Conservation (phyloP, 1,139 yeast species). For the Candida sp. region DNA sequence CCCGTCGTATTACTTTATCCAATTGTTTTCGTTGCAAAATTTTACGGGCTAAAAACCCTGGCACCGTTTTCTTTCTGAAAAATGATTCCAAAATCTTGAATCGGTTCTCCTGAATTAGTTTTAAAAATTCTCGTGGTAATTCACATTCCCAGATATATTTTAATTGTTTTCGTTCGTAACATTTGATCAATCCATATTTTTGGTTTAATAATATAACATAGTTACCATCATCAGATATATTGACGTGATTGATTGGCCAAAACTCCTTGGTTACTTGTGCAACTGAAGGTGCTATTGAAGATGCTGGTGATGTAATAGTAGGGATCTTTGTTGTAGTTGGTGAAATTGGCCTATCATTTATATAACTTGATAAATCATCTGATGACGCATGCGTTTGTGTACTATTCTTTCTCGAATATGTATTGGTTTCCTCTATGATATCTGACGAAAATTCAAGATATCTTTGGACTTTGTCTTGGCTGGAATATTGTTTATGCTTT, state of each 20-base stretch:
- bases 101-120: slow-evolving; percentile 19
- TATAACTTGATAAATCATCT: background rate
- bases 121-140: slow-evolving; percentile 16
- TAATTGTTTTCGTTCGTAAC: slow-evolving; percentile 55
- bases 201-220: slow-evolving; percentile 57
- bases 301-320: background rate
- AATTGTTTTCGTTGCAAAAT: slow-evolving; percentile 24
- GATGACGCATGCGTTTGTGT: background rate
- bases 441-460: background rate
- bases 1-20: slow-evolving; percentile 16
- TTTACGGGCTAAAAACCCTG: slow-evolving; percentile 47
- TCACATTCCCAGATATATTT: slow-evolving; percentile 49
- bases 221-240: slow-evolving; percentile 59
- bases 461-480: background rate
- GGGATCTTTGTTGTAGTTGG: background rate
- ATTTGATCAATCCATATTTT: slow-evolving; percentile 45
- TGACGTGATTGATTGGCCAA: slow-evolving; percentile 68
- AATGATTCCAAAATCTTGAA: slow-evolving; percentile 51
- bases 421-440: background rate
- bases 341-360: background rate
- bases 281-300: background rate
- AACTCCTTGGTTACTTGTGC: slow-evolving; percentile 25
- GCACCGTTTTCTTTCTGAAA: slow-evolving; percentile 54
- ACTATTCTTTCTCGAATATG: background rate
- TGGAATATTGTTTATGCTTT: background rate